A percentile compares a stretch with the other conserved stretches of the same genome.
phyloP scores from a whole-genome alignment of 805 yeast species.

The Sugiyamaella lignohabitans region DNA sequence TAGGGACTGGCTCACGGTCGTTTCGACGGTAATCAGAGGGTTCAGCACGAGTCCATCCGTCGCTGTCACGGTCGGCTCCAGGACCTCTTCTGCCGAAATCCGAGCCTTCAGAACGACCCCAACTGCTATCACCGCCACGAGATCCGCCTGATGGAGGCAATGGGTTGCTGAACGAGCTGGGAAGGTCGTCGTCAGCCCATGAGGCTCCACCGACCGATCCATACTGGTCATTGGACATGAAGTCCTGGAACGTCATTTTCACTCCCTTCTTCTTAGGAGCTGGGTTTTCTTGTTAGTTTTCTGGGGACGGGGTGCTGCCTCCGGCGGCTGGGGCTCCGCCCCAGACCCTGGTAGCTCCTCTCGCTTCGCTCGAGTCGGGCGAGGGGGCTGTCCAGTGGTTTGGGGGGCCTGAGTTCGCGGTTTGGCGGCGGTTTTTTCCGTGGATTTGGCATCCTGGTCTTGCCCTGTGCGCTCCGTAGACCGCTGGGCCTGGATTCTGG shows the following conservation, averaged over 20 bases:
- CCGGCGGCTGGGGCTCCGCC: no score
- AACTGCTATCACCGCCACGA: constrained; percentile 19
- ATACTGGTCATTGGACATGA: constrained; percentile 2
- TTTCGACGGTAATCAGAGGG: neutral
- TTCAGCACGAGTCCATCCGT: neutral
- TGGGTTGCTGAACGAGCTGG: constrained; percentile 5
- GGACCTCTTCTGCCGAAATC: constrained; percentile 3
- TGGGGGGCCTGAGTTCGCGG: no score
- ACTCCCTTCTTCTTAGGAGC: constrained; percentile 58
- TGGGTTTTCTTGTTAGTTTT: constrained; percentile 31
- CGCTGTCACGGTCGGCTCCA: constrained; percentile 1
- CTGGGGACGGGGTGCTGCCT: neutral
- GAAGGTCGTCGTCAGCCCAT: constrained; percentile 78
- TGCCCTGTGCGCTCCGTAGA: no score
- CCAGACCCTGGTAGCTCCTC: no score
- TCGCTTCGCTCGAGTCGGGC: no score
- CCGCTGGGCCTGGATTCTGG: neutral
- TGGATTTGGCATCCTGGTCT: no score
- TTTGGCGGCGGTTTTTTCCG: no score
- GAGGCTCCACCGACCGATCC: constrained; percentile 36
- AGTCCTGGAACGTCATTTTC: constrained; percentile 78
- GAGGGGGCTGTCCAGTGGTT: no score
- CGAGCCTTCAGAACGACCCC: constrained; percentile 25
- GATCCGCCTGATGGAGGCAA: constrained; percentile 21
- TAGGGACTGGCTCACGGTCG: constrained; percentile 53